phyloP scores from a whole-genome alignment of 192 early-diverging fungal genomes.

The Backusella luteola region DNA sequence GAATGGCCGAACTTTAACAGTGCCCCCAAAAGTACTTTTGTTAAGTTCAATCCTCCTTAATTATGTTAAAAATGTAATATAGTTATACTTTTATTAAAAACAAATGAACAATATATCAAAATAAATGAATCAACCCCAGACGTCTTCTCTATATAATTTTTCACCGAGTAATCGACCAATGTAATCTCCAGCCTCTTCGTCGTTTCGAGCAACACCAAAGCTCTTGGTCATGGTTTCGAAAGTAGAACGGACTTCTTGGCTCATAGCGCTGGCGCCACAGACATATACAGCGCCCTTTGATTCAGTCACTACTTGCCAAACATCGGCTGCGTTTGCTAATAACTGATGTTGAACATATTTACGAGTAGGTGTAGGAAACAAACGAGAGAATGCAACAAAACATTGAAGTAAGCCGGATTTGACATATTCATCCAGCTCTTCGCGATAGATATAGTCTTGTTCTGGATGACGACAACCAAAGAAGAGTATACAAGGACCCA shows the following conservation, averaged over 20 bases:
- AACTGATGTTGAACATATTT: conserved; percentile 39
- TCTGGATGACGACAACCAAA: conserved; percentile 80
- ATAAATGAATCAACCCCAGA: conserved; percentile 24
- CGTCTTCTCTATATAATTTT: conserved; percentile 32
- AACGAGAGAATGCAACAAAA: conserved; percentile 66
- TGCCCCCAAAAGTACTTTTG: too few species aligned
- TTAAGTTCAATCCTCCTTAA: neutral
- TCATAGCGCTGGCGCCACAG: conserved; percentile 32
- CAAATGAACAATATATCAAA: neutral
- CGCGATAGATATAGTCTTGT: conserved; percentile 70
- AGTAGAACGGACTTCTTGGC: conserved; percentile 24
- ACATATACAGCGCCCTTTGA: conserved; percentile 23
- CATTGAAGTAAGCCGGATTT: conserved; percentile 53
- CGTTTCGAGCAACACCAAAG: conserved; percentile 25
- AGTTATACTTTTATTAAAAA: neutral
- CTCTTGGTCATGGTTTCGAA: conserved; percentile 27
- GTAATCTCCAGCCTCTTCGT: conserved; percentile 12
- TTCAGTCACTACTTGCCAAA: conserved; percentile 12
- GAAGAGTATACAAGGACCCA: conserved; percentile 51
- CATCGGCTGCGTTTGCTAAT: conserved; percentile 20
- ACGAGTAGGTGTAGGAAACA: conserved; percentile 45
- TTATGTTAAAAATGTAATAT: neutral
- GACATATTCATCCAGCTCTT: conserved; percentile 53
- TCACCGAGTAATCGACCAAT: neutral
- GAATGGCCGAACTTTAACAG: too few species aligned